Evolutionary conservation across 352 stramenopile species (phyloP), one percentile per base, ranked within the genome.

Genomic region (Stramenopiles sp.): DNA sequence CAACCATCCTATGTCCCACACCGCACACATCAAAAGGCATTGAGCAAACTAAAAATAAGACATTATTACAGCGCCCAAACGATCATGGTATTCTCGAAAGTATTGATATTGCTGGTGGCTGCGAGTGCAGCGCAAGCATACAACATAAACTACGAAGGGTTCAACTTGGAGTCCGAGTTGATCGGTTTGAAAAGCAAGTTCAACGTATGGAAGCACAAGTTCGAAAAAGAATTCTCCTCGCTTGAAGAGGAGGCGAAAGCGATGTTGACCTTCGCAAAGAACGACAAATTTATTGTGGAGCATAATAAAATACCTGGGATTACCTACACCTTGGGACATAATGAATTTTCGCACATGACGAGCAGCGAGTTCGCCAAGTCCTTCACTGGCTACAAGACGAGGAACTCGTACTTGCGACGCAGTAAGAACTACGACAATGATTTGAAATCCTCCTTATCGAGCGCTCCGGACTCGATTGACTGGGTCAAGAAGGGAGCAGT

Each of bases 401-500:
- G 14, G 22, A 33, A 78, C 22, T 14, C 30, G 4, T 78, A 78
- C 22, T 78, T 78, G 22, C 71, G 71, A 31, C 71, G 71, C 71
- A 78, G 22, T 14, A 78, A 78, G 22, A 78, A 78, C 14, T 78
- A 78, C 22, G 14, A 78, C 22, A 78, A 31, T 33, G 83, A 44
- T 83, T 85, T 44, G 76, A 92, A 0, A 83, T 30, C 80, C 30
- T 30, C 80, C 71, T 81, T 80, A 76, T 7, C 83, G 31, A 80
- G 84, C 0, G 31, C 94, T 8, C 90, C 93, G 0, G 85, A 92
- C 0, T 84, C 87, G n/a, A 85, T 98, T 30, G 94, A 99, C 87
- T 99, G 96, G 96, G 84, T 90, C 75, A 81, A 85, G 7, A 92
- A 97, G 84, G 96, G 96, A 75, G 93, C 87, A 14, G 95, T 99